Conservation (phyloP, 2,329 filamentous ascomycete species). For the Talaromyces verruculosus region DNA sequence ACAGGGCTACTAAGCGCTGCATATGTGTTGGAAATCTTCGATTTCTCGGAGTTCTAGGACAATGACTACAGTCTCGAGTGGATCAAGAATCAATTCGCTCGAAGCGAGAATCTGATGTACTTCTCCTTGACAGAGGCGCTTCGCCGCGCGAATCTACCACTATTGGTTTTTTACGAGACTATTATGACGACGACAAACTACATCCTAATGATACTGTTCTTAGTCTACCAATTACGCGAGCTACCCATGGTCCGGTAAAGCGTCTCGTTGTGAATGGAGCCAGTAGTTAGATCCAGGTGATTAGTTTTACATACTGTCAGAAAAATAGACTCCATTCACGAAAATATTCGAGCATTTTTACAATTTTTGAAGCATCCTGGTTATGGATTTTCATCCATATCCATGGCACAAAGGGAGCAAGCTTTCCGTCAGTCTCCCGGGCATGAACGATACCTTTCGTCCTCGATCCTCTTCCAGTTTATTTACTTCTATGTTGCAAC, state of each 20-base stretch:
- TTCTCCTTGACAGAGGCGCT: background rate
- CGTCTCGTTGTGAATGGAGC: background rate
- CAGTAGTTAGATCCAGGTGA: background rate
- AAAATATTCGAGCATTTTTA: background rate
- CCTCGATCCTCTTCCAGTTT: background rate
- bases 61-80: background rate
- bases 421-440: background rate
- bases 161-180: background rate
- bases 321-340: background rate
- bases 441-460: background rate
- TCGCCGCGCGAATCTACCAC: background rate
- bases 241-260: background rate
- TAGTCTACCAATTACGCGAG: background rate
- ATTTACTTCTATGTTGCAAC: background rate
- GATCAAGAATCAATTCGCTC: background rate
- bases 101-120: background rate
- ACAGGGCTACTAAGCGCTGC: background rate
- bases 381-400: background rate
- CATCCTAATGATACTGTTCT: background rate
- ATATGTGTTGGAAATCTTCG: background rate
- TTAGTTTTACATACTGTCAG: background rate
- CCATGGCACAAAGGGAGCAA: background rate
- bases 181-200: background rate
- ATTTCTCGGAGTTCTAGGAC: background rate
- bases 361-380: background rate